Evolutionary conservation across 306 rosid genomes (phyloP).

Genomic region (Albizia julibrissin): DNA sequence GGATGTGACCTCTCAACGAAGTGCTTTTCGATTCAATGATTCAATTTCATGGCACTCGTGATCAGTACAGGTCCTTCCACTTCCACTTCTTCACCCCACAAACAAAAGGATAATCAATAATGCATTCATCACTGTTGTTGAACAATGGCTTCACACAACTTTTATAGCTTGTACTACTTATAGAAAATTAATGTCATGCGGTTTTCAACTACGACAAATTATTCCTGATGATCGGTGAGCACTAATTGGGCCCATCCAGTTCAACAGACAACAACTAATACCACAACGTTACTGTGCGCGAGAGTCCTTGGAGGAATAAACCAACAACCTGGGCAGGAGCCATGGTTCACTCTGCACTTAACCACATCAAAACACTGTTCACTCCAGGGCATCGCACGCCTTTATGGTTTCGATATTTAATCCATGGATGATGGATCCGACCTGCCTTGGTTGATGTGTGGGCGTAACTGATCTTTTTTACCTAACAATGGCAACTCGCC

Average conservation of each 20-base stretch:
- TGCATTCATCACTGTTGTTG: constrained; percentile 29
- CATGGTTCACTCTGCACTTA: neutral
- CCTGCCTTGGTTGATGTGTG: neutral
- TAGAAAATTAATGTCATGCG: neutral
- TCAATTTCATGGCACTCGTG: constrained; percentile 26
- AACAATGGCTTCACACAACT: constrained; percentile 38
- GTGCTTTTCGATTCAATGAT: constrained; percentile 37
- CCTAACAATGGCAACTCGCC: neutral
- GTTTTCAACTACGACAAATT: neutral
- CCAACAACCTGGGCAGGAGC: neutral
- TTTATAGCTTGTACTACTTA: neutral
- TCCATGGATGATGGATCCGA: neutral
- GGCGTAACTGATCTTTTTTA: neutral
- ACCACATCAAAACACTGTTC: neutral
- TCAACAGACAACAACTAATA: neutral
- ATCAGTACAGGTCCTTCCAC: constrained; percentile 34
- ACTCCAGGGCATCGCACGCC: neutral
- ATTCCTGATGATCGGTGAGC: neutral
- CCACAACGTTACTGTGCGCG: neutral
- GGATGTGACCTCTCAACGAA: constrained; percentile 43
- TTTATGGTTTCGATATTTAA: neutral
- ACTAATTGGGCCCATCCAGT: neutral
- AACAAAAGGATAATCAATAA: neutral
- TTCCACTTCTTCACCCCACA: neutral
- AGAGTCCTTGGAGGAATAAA: neutral